phyloP scores from a whole-genome alignment of 192 early-diverging fungal species.

The Gonapodya prolifera region DNA sequence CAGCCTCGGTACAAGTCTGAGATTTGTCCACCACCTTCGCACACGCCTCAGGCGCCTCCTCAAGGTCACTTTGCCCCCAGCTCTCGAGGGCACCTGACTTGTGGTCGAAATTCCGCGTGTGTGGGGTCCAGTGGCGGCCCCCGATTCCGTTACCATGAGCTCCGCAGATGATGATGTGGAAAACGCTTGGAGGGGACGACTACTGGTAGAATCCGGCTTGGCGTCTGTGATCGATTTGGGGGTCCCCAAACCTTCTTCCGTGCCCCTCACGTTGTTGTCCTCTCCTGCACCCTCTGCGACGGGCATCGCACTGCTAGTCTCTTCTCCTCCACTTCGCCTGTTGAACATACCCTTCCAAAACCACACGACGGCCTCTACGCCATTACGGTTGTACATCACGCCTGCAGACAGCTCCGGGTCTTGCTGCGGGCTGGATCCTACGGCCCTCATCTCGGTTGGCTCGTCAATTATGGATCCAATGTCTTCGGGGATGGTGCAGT shows the following conservation, averaged over 20 bases:
- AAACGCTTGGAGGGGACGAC: too few relatives aligned
- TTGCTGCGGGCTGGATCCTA: background rate
- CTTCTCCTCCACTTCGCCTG: background rate
- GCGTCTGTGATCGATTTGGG: too few relatives aligned
- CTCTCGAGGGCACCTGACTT: background rate
- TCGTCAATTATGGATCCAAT: background rate
- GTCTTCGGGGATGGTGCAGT: background rate
- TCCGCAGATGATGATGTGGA: background rate
- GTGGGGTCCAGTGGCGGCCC: background rate
- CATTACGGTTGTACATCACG: background rate
- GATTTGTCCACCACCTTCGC: background rate
- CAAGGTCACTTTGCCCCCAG: background rate
- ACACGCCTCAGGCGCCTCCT: background rate
- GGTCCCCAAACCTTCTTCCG: too few relatives aligned
- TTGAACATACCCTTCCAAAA: background rate
- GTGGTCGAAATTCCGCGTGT: background rate
- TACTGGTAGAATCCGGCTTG: too few relatives aligned
- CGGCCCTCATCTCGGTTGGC: background rate
- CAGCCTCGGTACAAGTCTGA: slow-evolving; percentile 28
- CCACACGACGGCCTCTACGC: background rate
- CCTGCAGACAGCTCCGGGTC: background rate
- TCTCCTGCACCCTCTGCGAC: too few relatives aligned
- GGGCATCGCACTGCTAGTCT: too few relatives aligned
- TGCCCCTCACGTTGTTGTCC: too few relatives aligned
- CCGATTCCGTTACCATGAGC: background rate